phyloP scores from a whole-genome alignment of 495 filamentous ascomycete genomes.

The Penicillium argentinense region DNA sequence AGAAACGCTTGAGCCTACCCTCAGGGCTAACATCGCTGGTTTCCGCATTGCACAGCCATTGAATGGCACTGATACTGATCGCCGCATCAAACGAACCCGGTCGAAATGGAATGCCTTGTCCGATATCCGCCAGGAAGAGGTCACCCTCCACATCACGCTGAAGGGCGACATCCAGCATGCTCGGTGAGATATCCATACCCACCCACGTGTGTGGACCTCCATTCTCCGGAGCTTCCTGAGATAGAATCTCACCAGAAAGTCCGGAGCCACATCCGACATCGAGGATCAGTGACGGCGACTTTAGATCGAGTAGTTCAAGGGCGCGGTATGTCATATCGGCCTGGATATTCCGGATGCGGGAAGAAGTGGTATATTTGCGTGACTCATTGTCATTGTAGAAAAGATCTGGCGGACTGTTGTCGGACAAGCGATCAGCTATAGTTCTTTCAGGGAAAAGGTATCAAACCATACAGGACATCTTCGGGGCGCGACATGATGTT shows the following conservation, averaged over 20 bases:
- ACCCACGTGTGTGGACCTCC: constrained; percentile 91
- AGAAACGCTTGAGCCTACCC: constrained; percentile 78
- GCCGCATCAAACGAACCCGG: constrained; percentile 93
- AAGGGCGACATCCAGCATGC: constrained; percentile 89
- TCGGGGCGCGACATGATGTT: constrained; percentile 89
- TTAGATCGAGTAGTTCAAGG: constrained; percentile 81
- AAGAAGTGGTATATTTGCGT: constrained; percentile 95
- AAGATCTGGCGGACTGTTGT: constrained; percentile 78
- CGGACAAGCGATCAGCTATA: constrained; percentile 1
- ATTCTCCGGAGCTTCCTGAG: constrained; percentile 58
- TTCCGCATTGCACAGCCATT: constrained; percentile 98
- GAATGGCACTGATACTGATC: constrained; percentile 89
- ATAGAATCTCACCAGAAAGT: constrained; percentile 90
- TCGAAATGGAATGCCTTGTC: constrained; percentile 92
- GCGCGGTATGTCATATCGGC: constrained; percentile 91
- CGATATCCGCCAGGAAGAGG: constrained; percentile 87
- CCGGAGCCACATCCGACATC: constrained; percentile 95
- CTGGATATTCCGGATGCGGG: constrained; percentile 93
- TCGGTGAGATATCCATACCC: constrained; percentile 90
- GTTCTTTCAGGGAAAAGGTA: not conserved
- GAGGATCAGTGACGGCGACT: constrained; percentile 81
- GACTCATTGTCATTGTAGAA: constrained; percentile 96
- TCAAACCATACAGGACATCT: constrained; percentile 70
- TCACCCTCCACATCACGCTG: constrained; percentile 92
- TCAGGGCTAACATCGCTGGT: constrained; percentile 75